These are phyloP conservation scores for Termitomyces bulborhizus DNA, from an alignment of 768 basidiomycete genomes.

Conservation along the genomic window DNA sequence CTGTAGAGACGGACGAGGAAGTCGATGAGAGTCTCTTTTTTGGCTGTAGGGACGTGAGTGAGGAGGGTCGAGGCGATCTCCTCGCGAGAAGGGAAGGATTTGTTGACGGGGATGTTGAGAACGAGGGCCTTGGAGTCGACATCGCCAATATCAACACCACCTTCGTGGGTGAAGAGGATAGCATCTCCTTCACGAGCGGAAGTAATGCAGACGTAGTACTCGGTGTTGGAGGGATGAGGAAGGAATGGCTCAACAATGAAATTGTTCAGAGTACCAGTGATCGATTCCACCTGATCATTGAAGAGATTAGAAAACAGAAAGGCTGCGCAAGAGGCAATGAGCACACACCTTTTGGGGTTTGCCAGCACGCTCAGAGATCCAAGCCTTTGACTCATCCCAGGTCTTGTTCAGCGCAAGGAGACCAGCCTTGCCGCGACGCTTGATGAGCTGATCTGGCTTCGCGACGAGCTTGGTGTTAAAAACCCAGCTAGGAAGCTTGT, in stretches of 20 bases:
- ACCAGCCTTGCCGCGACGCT: conserved; percentile 97
- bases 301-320: neutral
- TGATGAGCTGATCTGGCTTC: conserved; percentile 98
- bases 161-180: conserved; percentile 98
- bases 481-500: conserved; percentile 72
- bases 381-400: conserved; percentile 81
- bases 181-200: conserved; percentile 91
- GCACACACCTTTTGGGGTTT: conserved; percentile 80
- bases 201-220: conserved; percentile 98
- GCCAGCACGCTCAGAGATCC: conserved; percentile 86
- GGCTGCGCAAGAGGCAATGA: conserved; percentile 6
- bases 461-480: conserved; percentile 85
- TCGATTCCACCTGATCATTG: conserved; percentile 73
- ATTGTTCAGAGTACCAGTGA: conserved; percentile 92
- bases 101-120: conserved; percentile 71
- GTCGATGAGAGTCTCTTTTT: conserved; percentile 90
- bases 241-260: conserved; percentile 99
- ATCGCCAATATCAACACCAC: conserved; percentile 97
- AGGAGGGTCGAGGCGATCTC: conserved; percentile 73
- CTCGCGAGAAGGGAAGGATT: conserved; percentile 78
- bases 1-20: conserved; percentile 94
- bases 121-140: conserved; percentile 96
- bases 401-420: conserved; percentile 90
- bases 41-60: conserved; percentile 72
- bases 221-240: conserved; percentile 88